Evolutionary conservation across 495 filamentous ascomycete species (phyloP).

Genomic region (Tuber magnatum): DNA sequence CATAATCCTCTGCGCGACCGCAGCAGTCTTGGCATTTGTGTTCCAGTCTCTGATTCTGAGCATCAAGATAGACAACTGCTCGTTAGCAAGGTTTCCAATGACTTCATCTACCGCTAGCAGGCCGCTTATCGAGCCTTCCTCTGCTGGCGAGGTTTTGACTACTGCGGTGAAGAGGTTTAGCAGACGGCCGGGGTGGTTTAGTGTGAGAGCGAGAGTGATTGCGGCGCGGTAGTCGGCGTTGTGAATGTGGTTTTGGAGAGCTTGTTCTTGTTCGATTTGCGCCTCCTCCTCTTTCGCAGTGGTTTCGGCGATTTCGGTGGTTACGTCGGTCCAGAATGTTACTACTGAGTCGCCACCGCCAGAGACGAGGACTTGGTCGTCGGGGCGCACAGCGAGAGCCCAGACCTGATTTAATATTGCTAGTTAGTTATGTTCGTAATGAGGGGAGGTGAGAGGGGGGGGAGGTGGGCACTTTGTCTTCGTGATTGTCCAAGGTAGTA

Average conservation of each 20-base stretch:
- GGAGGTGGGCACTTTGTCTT: constrained; percentile 84
- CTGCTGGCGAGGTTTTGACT: constrained; percentile 55
- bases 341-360: constrained; percentile 82
- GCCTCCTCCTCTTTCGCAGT: constrained; percentile 66
- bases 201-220: constrained; percentile 79
- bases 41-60: constrained; percentile 88
- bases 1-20: constrained; percentile 79
- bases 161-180: constrained; percentile 76
- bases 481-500: constrained; percentile 89
- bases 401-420: constrained; percentile 41
- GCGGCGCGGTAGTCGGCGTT: constrained; percentile 79
- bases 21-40: constrained; percentile 80
- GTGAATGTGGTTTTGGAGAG: constrained; percentile 84
- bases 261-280: constrained; percentile 85
- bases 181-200: constrained; percentile 85
- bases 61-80: constrained; percentile 73
- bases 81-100: constrained; percentile 65
- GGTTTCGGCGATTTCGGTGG: constrained; percentile 56
- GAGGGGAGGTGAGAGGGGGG: constrained; percentile 52
- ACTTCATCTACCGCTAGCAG: constrained; percentile 76
- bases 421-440: constrained; percentile 9
- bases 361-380: constrained; percentile 59
- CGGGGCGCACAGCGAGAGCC: constrained; percentile 45
- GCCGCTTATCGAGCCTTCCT: constrained; percentile 61
- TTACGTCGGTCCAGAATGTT: constrained; percentile 79